phyloP scores from a whole-genome alignment of 1,139 yeast genomes.

The Zhuliangozyma parablackwelliae region DNA sequence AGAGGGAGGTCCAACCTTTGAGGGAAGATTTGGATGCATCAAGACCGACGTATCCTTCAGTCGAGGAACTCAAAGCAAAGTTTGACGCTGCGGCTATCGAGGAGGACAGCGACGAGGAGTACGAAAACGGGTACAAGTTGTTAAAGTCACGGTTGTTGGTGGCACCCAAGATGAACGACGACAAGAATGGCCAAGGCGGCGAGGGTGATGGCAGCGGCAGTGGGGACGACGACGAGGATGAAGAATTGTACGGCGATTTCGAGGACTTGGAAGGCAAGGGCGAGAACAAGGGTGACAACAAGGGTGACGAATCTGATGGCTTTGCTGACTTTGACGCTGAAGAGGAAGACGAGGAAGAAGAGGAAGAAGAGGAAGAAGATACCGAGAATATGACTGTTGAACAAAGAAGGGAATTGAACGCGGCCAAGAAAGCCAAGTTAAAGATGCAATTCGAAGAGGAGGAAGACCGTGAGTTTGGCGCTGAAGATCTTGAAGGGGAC shows the following conservation, averaged over 20 bases:
- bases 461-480: slow-evolving; percentile 74
- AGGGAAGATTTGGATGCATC: slow-evolving; percentile 30
- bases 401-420: slow-evolving; percentile 73
- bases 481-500: slow-evolving; percentile 69
- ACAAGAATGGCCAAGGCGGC: slow-evolving; percentile 33
- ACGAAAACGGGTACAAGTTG: slow-evolving; percentile 42
- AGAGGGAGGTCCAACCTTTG: slow-evolving; percentile 32
- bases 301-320: slow-evolving; percentile 27
- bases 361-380: slow-evolving; percentile 33
- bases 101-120: slow-evolving; percentile 30
- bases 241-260: slow-evolving; percentile 66
- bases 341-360: slow-evolving; percentile 43
- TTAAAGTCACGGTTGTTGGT: slow-evolving; percentile 61
- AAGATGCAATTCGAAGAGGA: slow-evolving; percentile 88
- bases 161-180: slow-evolving; percentile 54
- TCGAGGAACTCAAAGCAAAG: slow-evolving; percentile 49
- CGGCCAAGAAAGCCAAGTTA: slow-evolving; percentile 83
- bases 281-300: slow-evolving; percentile 20
- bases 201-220: slow-evolving; percentile 28
- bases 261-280: slow-evolving; percentile 60
- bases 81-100: slow-evolving; percentile 42
- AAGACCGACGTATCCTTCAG: slow-evolving; percentile 36
- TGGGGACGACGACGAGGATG: slow-evolving; percentile 36
- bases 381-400: slow-evolving; percentile 51
- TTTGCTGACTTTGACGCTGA: slow-evolving; percentile 58